A percentile compares a stretch with the other conserved stretches of the same genome.
Evolutionary conservation across 2,329 filamentous ascomycete species (phyloP).

Genomic region (Acrodontium crateriforme): DNA sequence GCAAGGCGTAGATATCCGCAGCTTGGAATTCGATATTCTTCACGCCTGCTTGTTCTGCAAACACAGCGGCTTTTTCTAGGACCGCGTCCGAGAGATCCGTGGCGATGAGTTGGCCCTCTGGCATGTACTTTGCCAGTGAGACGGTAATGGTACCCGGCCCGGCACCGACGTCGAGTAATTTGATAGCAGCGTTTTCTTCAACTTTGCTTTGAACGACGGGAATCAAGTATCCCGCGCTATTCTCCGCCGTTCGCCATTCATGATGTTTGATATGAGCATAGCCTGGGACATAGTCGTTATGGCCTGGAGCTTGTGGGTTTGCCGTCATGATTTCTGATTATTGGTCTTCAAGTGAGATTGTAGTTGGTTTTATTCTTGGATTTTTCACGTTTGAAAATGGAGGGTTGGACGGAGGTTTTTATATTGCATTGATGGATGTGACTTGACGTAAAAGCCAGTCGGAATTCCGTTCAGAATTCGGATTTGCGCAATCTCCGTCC

Average conservation of each 20-base stretch:
- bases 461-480: no score
- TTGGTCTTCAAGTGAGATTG: no score
- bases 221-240: slow-evolving; percentile 25
- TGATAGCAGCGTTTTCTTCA: slow-evolving; percentile 15
- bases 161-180: slow-evolving; percentile 34
- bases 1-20: slow-evolving; percentile 21
- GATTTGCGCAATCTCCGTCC: no score
- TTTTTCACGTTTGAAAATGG: no score
- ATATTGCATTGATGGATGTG: no score
- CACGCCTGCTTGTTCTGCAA: slow-evolving; percentile 23
- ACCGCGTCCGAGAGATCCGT: slow-evolving; percentile 33
- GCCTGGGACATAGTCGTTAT: slow-evolving; percentile 31
- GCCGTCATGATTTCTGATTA: no score
- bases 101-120: slow-evolving; percentile 31
- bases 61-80: slow-evolving; percentile 25
- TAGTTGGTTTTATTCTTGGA: no score
- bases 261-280: slow-evolving; percentile 32
- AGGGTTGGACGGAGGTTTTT: no score
- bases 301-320: no score
- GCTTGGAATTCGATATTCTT: slow-evolving; percentile 27
- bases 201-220: slow-evolving; percentile 14
- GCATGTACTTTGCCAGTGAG: slow-evolving; percentile 29
- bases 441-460: no score
- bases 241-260: slow-evolving; percentile 31
- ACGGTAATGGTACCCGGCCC: slow-evolving; percentile 36